Evolutionary conservation across 805 yeast genomes (phyloP).

Genomic region (Wickerhamomyces tratensis): DNA sequence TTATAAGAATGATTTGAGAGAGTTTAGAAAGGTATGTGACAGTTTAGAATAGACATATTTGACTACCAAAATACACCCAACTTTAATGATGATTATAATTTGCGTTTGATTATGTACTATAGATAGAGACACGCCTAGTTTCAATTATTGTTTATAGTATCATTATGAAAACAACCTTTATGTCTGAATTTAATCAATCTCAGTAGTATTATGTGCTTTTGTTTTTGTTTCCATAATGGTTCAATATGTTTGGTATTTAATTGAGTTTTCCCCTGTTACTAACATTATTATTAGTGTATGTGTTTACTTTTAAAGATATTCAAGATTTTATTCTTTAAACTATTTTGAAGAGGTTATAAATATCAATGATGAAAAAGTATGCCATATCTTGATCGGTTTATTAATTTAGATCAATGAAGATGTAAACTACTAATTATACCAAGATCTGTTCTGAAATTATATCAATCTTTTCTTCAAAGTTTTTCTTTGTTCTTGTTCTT

Average conservation of each 20-base stretch:
- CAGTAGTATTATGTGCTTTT: neutral
- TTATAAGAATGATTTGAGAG: too few relatives aligned
- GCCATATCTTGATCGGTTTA: conserved; percentile 1
- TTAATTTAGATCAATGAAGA: conserved; percentile 18
- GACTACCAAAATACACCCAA: too few relatives aligned
- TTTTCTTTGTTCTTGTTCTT: too few relatives aligned
- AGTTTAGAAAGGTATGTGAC: too few relatives aligned
- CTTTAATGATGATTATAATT: conserved; percentile 39
- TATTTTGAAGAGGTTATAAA: too few relatives aligned
- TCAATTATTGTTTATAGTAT: conserved; percentile 22
- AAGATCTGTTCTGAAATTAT: conserved; percentile 31
- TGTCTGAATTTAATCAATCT: conserved; percentile 12
- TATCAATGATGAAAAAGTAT: neutral
- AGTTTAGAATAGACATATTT: too few relatives aligned
- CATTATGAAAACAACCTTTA: conserved; percentile 14
- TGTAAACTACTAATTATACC: conserved; percentile 24
- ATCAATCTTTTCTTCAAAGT: too few relatives aligned
- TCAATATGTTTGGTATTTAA: too few relatives aligned
- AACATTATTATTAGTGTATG: too few relatives aligned
- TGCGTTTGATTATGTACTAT: conserved; percentile 35
- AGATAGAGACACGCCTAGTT: conserved; percentile 39
- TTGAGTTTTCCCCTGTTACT: too few relatives aligned
- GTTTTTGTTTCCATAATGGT: neutral
- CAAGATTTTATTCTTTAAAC: too few relatives aligned
- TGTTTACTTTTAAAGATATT: too few relatives aligned